These are phyloP conservation scores for Fusarium pseudograminearum DNA, from an alignment of 2,329 filamentous ascomycete genomes.

Conservation along the genomic window DNA sequence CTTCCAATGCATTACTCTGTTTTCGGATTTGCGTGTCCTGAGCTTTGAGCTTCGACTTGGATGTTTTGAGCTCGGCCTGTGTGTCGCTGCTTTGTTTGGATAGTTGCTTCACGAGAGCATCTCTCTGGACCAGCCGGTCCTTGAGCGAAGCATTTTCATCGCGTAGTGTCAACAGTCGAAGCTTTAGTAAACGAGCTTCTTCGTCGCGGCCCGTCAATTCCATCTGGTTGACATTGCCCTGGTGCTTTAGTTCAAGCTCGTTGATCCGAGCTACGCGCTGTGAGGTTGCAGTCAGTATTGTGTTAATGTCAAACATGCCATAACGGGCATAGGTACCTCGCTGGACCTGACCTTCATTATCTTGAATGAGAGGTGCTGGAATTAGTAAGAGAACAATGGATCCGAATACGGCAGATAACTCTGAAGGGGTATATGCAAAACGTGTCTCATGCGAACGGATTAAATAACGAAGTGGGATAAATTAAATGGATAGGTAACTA, in stretches of 20 bases:
- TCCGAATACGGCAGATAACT: conserved; percentile 5
- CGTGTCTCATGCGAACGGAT: conserved; percentile 13
- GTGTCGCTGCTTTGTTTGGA: conserved; percentile 56
- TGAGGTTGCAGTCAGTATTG: conserved; percentile 34
- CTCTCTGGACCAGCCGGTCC: conserved; percentile 70
- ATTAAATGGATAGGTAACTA: conserved; percentile 2
- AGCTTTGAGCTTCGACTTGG: conserved; percentile 56
- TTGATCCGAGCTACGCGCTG: conserved; percentile 62
- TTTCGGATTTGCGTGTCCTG: conserved; percentile 63
- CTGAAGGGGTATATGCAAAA: conserved; percentile 3
- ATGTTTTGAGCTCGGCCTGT: conserved; percentile 57
- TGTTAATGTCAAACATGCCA: conserved; percentile 38
- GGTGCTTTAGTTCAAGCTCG: conserved; percentile 77
- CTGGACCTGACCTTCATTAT: conserved; percentile 47
- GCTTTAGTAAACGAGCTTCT: conserved; percentile 74
- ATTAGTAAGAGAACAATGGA: background rate
- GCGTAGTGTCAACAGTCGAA: conserved; percentile 77
- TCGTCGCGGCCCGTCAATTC: conserved; percentile 81
- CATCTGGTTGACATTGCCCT: conserved; percentile 71
- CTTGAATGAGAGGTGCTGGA: conserved; percentile 10
- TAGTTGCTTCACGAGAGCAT: conserved; percentile 68
- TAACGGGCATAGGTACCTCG: conserved; percentile 47
- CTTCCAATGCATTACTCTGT: conserved; percentile 62
- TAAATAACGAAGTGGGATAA: conserved; percentile 30
- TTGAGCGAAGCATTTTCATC: conserved; percentile 79